A percentile compares a stretch with the other conserved stretches of the same genome.
Conservation (phyloP, 1,284 basidiomycete species). For the Anthracocystis panici-leucophaei region DNA sequence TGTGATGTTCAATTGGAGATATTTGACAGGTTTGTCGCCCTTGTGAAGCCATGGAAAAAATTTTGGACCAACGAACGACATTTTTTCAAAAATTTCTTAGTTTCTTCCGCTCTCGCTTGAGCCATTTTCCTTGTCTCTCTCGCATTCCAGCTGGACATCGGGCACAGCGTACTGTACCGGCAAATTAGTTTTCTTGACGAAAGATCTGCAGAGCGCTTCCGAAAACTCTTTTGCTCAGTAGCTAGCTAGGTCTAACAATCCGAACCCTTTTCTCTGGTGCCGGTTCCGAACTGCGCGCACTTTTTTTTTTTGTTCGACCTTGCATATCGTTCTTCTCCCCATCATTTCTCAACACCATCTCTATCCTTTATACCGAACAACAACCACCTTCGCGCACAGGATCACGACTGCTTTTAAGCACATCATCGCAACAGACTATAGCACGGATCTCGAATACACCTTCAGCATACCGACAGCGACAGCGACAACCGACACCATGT, state of each 20-base stretch:
- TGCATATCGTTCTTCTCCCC: constrained; percentile 21
- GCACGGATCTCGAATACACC: too few species aligned
- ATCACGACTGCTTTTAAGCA: background rate
- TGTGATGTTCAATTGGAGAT: background rate
- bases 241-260: constrained; percentile 11
- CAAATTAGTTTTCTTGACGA: background rate
- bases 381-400: background rate
- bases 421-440: too few species aligned
- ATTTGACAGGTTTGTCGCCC: constrained; percentile 5
- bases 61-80: constrained; percentile 2
- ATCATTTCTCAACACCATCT: constrained; percentile 8
- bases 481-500: constrained; percentile 27
- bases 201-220: background rate
- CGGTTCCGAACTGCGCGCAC: constrained; percentile 36
- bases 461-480: too few species aligned
- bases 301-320: constrained; percentile 17
- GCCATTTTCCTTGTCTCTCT: background rate
- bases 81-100: constrained; percentile 9
- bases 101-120: constrained; percentile 13
- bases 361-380: background rate
- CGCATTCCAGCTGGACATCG: background rate
- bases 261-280: background rate
- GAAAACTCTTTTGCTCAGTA: background rate
- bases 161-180: background rate
- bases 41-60: background rate